A percentile compares a stretch with the other conserved stretches of the same genome.
Conservation (phyloP, 108 stramenopile genomes). For the Skeletonema potamos region DNA sequence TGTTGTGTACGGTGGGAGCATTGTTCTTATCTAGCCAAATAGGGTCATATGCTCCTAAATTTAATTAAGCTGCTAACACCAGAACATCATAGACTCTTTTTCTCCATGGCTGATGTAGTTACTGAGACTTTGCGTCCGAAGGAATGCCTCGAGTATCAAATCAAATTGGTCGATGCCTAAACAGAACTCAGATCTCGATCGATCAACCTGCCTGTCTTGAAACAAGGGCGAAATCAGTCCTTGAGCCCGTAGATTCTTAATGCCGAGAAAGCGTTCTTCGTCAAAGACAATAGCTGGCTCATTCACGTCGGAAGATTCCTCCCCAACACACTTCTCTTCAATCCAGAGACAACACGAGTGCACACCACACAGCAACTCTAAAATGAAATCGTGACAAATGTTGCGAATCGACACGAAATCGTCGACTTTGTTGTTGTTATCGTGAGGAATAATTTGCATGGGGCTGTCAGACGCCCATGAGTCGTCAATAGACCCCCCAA, state of each 20-base stretch:
- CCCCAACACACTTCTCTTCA: slow-evolving; percentile 49
- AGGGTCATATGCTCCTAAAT: slow-evolving; percentile 5
- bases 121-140: slow-evolving; percentile 84
- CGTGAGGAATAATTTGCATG: slow-evolving; percentile 5
- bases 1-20: slow-evolving; percentile 22
- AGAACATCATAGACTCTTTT: slow-evolving; percentile 68
- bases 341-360: slow-evolving; percentile 80
- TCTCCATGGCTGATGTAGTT: slow-evolving; percentile 59
- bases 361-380: slow-evolving; percentile 63
- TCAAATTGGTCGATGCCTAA: slow-evolving; percentile 66
- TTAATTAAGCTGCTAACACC: slow-evolving; percentile 6
- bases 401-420: slow-evolving; percentile 26
- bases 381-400: slow-evolving; percentile 47
- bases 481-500: slow-evolving; percentile 59
- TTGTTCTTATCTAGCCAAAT: background rate
- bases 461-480: slow-evolving; percentile 77
- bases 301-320: slow-evolving; percentile 4
- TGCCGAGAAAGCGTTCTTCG: slow-evolving; percentile 77
- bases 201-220: background rate
- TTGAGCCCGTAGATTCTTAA: slow-evolving; percentile 59
- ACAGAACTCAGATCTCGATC: slow-evolving; percentile 35
- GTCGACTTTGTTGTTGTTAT: slow-evolving; percentile 2
- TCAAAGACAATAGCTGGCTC: slow-evolving; percentile 80
- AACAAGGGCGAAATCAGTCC: slow-evolving; percentile 48
- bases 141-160: slow-evolving; percentile 72